Base-by-base conservation (phyloP, 371 early-diverging fungal species). In the Circinella minor region DNA sequence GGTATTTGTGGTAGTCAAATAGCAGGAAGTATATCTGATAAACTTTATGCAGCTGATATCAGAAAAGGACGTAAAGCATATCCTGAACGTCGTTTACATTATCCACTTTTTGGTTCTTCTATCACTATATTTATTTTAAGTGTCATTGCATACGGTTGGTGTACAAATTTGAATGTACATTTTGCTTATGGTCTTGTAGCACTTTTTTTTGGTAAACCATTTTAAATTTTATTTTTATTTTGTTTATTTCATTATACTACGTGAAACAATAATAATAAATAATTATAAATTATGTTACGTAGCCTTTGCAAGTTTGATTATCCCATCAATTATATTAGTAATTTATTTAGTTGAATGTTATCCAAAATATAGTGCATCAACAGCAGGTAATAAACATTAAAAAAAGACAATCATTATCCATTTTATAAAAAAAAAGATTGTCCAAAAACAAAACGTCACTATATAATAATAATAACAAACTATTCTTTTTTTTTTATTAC, bases 321-420 rank as follows among this genome's bases (percentile, higher is more conserved):
- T 75, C 20, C 81, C 81, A 8, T 75, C 76, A 36, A 74, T 81
- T 5, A 66, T 70, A 47, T 51, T 83, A 10, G 67, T 65, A 4
- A 74, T 81, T 9, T 83, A 83, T 43, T 70, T 81, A 65, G 73
- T 81, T 5, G 83, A 83, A 39, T 83, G 81, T 39, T 79, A 77
- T 59, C 74, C 75, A 4, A 71, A 69, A 49, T 66, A 68, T 36
- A 70, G 79, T 51, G 83, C 81, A 3, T 81, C 83, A 11, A 81
- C 79, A 10, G 57, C 57, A 57, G 57, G 57, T 57, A 57, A 9
- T 27, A 9, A 10, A n/a, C 6, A 13, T 27, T 27, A 18, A 18
- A 27, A 55, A 8, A 51, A 13, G 14, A n/a, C 5, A 13, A 5
- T 51, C 6, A 13, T 2, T 51, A 1, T n/a, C n/a, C 1, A 14